These are phyloP conservation scores for Hygrocybe coccinea DNA, from an alignment of 768 basidiomycete genomes.

Conservation along the genomic window DNA sequence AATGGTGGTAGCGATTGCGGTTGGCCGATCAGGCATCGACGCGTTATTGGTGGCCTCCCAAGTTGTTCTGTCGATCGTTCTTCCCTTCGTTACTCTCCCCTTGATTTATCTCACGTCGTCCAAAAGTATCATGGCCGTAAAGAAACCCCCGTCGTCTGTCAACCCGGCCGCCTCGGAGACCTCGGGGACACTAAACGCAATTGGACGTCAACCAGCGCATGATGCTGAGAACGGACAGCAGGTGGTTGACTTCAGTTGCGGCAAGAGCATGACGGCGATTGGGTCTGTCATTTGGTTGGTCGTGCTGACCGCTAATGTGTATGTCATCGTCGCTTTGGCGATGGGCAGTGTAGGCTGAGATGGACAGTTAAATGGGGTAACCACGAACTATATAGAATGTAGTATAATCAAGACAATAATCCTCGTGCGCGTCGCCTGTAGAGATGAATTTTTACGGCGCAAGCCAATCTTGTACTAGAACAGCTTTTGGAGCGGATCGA, in stretches of 20 bases:
- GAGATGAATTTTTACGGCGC: background rate
- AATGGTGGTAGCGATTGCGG: conserved; percentile 66
- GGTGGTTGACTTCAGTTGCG: conserved; percentile 61
- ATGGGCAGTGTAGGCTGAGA: conserved; percentile 26
- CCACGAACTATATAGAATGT: background rate
- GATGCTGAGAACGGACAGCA: conserved; percentile 25
- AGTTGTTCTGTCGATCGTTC: conserved; percentile 75
- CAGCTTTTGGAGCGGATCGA: conserved; percentile 61
- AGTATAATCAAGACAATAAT: background rate
- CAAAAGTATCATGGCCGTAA: conserved; percentile 66
- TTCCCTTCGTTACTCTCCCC: conserved; percentile 83
- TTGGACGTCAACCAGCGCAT: background rate
- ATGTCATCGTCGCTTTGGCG: conserved; percentile 62
- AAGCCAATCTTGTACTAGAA: conserved; percentile 1
- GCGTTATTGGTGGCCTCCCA: conserved; percentile 81
- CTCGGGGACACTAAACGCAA: background rate
- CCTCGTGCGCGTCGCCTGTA: background rate
- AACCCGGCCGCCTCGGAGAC: background rate
- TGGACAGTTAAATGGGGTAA: background rate
- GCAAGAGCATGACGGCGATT: conserved; percentile 43
- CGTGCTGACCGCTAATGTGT: conserved; percentile 67
- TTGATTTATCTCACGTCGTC: conserved; percentile 73
- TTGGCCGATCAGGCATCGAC: conserved; percentile 68
- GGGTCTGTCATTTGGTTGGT: conserved; percentile 61
- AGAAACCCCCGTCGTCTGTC: conserved; percentile 28